Base-by-base conservation (phyloP, 148 eudicot species). In the Rhododendron griersonianum region DNA sequence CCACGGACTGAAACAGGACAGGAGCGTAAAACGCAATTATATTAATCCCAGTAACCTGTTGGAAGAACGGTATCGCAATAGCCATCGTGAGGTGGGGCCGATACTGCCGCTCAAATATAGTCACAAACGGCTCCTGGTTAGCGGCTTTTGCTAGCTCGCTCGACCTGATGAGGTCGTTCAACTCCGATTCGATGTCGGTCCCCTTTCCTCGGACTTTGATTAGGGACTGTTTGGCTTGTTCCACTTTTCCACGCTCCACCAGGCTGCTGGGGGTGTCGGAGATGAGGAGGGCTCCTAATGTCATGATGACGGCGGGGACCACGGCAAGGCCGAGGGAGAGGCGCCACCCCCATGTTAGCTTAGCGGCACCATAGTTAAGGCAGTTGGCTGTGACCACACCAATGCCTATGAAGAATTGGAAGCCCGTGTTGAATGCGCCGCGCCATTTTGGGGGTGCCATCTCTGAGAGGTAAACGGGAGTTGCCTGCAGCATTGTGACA, bases 1-100 rank as follows among this genome's bases (percentile, higher is more conserved):
- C 94, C 41, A 91, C 86, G 0, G 89, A 91, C 78, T 88, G 88
- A 85, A 92, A 90, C 6, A 91, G 76, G 2, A 86, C 93, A 0
- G 94, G 94, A 1, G 91, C 92, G 8, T 92, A 92, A 33, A 92
- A 92, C 0, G 92, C 90, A 71, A 92, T 90, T 16, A 91, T 88
- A 71, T 86, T 87, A 25, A 91, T 92, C 48, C 94, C 94, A 1
- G 93, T 87, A 5, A 92, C 7, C 85, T 92, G 94, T 51, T 92
- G 94, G 53, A 92, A 92, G 81, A 90, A 91, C 0, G 93, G 94
- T 19, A 92, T 90, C 0, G 87, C 84, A 28, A 92, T 73, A 1
- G 91, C 80, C 92, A 92, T 92, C 48, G 87, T 88, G 9, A 92
- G 84, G 30, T 92, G 93, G 8, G 94, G 94, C 76, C 93, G 84